Evolutionary conservation across 176 grass and related monocot genomes (phyloP).

Genomic region (Zea mays): Zm-B73-REFERENCE-NAM-5.0 NC_050096.1:165221001-165221500

Average conservation of each 20-base stretch:
- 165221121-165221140: conserved; percentile 92
- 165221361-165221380: conserved; percentile 93
- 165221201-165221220: conserved; percentile 93
- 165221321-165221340: conserved; percentile 98
- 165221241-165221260: conserved; percentile 95
- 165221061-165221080: conserved; percentile 94
- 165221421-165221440: conserved; percentile 32
- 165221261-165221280: conserved; percentile 83
- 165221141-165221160: conserved; percentile 76
- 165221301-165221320: conserved; percentile 93
- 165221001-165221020: conserved; percentile 99
- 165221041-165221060: conserved; percentile 90
- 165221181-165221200: conserved; percentile 92
- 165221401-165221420: conserved; percentile 69
- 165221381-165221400: conserved; percentile 90
- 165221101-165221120: conserved; percentile 87
- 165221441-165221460: neutral
- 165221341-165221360: conserved; percentile 99
- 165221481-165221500: conserved; percentile 61
- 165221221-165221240: conserved; percentile 78
- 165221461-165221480: neutral
- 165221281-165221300: conserved; percentile 89
- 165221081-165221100: conserved; percentile 81
- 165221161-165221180: conserved; percentile 89
- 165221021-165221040: conserved; percentile 98